Evolutionary conservation across 2,329 filamentous ascomycete genomes (phyloP).

Genomic region (Exophiala sp.): DNA sequence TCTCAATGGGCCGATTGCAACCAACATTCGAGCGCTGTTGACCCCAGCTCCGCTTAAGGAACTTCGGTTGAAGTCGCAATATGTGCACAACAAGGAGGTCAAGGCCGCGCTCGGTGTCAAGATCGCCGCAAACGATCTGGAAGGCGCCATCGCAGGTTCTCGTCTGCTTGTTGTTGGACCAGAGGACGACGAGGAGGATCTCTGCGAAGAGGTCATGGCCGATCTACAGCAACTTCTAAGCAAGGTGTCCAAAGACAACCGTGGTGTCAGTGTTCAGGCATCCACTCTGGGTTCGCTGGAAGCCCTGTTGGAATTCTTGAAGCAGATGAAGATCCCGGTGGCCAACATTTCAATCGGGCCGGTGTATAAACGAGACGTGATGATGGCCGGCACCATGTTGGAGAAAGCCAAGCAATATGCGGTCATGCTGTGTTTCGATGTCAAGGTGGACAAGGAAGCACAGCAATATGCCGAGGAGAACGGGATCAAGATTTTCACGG

Average conservation of each 20-base stretch:
- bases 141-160: conserved; percentile 93
- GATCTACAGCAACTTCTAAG: conserved; percentile 88
- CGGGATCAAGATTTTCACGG: conserved; percentile 95
- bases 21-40: conserved; percentile 87
- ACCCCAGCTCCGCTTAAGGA: conserved; percentile 92
- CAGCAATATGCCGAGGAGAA: conserved; percentile 84
- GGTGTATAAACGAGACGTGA: conserved; percentile 95
- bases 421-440: conserved; percentile 99
- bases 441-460: conserved; percentile 98
- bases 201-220: conserved; percentile 92
- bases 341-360: conserved; percentile 96
- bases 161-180: conserved; percentile 88
- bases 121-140: conserved; percentile 92
- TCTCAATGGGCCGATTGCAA: conserved; percentile 91
- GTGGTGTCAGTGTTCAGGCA: conserved; percentile 93
- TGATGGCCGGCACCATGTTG: conserved; percentile 88
- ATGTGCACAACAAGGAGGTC: conserved; percentile 98
- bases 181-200: conserved; percentile 92
- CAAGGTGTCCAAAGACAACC: conserved; percentile 83
- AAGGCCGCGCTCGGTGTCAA: conserved; percentile 98
- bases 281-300: conserved; percentile 96
- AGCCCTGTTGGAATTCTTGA: conserved; percentile 91
- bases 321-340: conserved; percentile 92
- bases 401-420: conserved; percentile 92
- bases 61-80: conserved; percentile 87